Percentiles rank a stretch among this genome's conserved stretches.
Evolutionary conservation across 164 flowering plant species (phyloP).

Genomic region (Nymphaea colorata): DNA sequence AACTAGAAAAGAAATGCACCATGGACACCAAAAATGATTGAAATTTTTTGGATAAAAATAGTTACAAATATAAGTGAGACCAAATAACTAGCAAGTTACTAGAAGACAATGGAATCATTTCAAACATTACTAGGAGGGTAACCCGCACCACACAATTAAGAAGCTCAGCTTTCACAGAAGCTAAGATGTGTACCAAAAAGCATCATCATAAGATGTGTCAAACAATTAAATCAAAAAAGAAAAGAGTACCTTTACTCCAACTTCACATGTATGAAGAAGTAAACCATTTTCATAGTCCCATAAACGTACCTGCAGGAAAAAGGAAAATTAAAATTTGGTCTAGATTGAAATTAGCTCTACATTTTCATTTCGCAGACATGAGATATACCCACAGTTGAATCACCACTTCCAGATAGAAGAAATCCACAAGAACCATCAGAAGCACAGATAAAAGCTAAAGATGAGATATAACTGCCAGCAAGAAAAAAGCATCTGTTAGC

Average conservation of each 20-base stretch:
- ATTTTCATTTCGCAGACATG: not conserved
- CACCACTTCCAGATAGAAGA: constrained; percentile 96
- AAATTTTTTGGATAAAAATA: too few relatives aligned
- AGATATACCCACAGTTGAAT: constrained; percentile 65
- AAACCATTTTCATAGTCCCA: constrained; percentile 74
- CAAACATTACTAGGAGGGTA: too few relatives aligned
- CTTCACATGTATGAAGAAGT: constrained; percentile 72
- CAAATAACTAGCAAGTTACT: too few relatives aligned
- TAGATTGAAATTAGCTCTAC: not conserved
- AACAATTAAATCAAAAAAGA: not conserved
- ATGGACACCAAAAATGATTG: too few relatives aligned
- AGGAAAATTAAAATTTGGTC: not conserved
- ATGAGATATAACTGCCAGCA: constrained; percentile 63
- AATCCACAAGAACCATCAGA: constrained; percentile 34
- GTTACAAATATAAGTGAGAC: too few relatives aligned
- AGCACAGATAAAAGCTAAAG: constrained; percentile 45
- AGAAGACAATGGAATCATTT: too few relatives aligned
- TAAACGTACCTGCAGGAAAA: constrained; percentile 54
- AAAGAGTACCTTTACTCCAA: constrained; percentile 47
- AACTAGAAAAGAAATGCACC: too few relatives aligned
- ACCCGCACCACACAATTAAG: too few relatives aligned
- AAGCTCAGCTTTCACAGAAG: too few relatives aligned
- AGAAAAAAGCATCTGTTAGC: not conserved
- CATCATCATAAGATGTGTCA: not conserved
- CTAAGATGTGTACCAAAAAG: too few relatives aligned